phyloP scores from a whole-genome alignment of 441 rosid genomes.

The Theobroma grandiflorum region DNA sequence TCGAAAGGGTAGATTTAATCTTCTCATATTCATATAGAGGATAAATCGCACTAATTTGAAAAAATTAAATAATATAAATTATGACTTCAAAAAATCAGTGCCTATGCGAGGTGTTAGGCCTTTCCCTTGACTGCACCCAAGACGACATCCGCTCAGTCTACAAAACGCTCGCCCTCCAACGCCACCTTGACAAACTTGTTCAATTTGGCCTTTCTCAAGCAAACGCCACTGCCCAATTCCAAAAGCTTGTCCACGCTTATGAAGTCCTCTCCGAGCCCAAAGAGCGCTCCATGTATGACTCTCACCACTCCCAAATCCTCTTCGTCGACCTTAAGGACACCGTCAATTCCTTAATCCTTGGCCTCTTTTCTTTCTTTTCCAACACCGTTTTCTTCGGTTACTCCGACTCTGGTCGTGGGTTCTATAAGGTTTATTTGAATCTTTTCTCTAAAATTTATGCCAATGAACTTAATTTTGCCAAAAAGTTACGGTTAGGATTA shows the following conservation, averaged over 20 bases:
- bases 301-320: conserved; percentile 93
- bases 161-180: conserved; percentile 84
- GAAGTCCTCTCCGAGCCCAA: conserved; percentile 91
- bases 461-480: conserved; percentile 70
- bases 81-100: conserved; percentile 88
- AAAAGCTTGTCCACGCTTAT: conserved; percentile 87
- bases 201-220: conserved; percentile 76
- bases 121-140: conserved; percentile 57
- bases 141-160: conserved; percentile 87
- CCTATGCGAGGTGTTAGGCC: conserved; percentile 85
- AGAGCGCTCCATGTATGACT: conserved; percentile 95
- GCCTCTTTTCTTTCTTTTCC: conserved; percentile 84
- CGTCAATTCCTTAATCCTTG: conserved; percentile 56
- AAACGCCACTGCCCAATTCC: conserved; percentile 95
- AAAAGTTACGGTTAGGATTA: conserved; percentile 63
- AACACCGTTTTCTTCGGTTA: conserved; percentile 73
- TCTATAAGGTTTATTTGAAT: conserved; percentile 84
- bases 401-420: conserved; percentile 77
- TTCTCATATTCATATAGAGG: too few species aligned
- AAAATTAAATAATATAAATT: not conserved
- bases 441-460: conserved; percentile 65
- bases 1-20: too few species aligned
- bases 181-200: conserved; percentile 95
- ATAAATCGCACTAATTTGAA: conserved; percentile 4
- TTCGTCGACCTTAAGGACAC: conserved; percentile 67